Conservation (phyloP, 257 asterid species). For the Cynanchum wilfordii region DNA sequence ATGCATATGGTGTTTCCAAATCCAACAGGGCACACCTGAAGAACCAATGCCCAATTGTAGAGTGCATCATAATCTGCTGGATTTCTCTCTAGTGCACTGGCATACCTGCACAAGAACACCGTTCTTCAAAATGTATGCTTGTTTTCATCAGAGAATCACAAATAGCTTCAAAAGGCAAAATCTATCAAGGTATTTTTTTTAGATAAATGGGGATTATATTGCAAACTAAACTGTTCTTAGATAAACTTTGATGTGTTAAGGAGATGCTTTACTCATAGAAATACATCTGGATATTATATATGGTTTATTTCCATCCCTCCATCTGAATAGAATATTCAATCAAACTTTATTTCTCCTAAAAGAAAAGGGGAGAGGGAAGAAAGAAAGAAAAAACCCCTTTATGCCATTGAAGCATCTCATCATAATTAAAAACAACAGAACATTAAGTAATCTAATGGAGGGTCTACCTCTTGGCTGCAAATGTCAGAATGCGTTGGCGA, state of each 20-base stretch:
- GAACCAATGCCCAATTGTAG: slow-evolving; percentile 98
- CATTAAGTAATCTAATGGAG: background rate
- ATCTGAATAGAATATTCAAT: background rate
- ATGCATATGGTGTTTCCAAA: slow-evolving; percentile 4
- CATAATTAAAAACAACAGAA: background rate
- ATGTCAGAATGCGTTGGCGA: slow-evolving; percentile 93
- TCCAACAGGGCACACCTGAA: slow-evolving; percentile 60
- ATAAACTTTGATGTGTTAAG: background rate
- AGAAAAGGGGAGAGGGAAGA: background rate
- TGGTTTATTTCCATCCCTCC: background rate
- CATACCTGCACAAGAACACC: slow-evolving; percentile 60
- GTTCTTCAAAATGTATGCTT: slow-evolving; percentile 7
- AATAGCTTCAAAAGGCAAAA: background rate
- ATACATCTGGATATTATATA: background rate
- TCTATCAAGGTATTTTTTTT: background rate
- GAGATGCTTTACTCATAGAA: background rate
- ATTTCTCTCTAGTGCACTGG: slow-evolving; percentile 83
- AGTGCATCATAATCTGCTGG: slow-evolving; percentile 95
- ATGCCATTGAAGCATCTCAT: background rate
- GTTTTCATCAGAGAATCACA: slow-evolving; percentile 3
- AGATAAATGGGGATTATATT: background rate
- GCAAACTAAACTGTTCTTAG: background rate
- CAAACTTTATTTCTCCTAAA: background rate
- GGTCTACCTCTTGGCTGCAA: slow-evolving; percentile 88
- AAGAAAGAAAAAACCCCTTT: background rate